Evolutionary conservation across 2,329 filamentous ascomycete species (phyloP), one percentile per base, ranked within the genome.

Genomic region (Neocatenulostroma microsporum): DNA sequence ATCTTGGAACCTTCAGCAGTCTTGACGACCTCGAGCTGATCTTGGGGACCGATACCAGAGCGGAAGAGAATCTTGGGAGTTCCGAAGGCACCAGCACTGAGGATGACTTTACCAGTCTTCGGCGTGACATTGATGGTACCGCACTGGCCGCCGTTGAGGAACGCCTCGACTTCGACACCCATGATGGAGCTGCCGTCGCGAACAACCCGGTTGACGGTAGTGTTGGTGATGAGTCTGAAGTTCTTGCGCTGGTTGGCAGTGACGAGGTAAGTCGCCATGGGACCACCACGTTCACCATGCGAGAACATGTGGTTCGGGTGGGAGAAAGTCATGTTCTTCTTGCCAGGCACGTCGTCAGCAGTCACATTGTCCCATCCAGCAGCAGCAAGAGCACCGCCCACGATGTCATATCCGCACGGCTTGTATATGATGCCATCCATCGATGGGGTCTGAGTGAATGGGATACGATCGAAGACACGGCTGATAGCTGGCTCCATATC

Each of bases 231-330:
- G 31, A 86, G 63, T 36, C 74, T 69, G 61, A 86, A 85, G 62
- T 84, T 82, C 25, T 64, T 60, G 41, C 76, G 69, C 27, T 64
- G 62, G 31, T 68, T 66, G 1, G 79, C 78, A 13, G 70, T 67
- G 4, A 79, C 75, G 1, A 86, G 72, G 51, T 86, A 86, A 0
- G 82, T 83, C 7, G 76, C 76, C 55, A 85, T 66, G 10, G 82
- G 81, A 1, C 82, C 82, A 29, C 76, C 76, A 41, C 82, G 69
- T 57, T 82, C 76, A 34, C 78, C 80, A 30, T 77, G 62, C 5
- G 66, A 63, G 54, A 77, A 82, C 76, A 84, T 82, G 64, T 76
- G 83, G 18, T 76, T 71, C 17, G 76, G 75, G 57, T 76, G 73
- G 28, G 72, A 70, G 58, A 69, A 84, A 1, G 74, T 77, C 46